phyloP scores from a whole-genome alignment of 768 basidiomycete species.

The Leccinum olivaceopallidum region DNA sequence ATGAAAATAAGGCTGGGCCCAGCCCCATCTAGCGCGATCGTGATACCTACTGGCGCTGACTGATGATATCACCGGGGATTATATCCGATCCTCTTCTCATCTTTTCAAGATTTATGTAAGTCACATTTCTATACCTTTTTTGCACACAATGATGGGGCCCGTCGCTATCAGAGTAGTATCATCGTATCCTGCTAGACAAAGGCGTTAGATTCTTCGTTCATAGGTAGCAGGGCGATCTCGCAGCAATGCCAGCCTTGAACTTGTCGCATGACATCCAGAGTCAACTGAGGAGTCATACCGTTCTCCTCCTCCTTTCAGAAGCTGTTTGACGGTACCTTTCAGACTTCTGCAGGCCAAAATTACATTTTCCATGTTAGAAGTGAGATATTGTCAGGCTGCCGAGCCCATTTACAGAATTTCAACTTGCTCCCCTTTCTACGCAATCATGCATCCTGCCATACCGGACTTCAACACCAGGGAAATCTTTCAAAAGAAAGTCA shows the following conservation, averaged over 20 bases:
- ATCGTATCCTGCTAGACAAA: constrained; percentile 13
- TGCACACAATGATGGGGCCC: not conserved
- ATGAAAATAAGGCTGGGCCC: constrained; percentile 63
- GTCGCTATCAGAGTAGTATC: constrained; percentile 7
- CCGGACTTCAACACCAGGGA: constrained; percentile 39
- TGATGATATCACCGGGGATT: not conserved
- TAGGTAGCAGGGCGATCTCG: not conserved
- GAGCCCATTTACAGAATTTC: no score
- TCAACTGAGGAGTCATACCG: no score
- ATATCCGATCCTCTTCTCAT: constrained; percentile 4
- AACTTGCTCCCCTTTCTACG: not conserved
- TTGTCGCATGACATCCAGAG: no score
- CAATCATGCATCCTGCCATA: not conserved
- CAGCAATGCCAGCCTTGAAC: no score
- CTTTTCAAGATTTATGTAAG: constrained; percentile 1
- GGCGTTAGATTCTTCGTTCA: constrained; percentile 3
- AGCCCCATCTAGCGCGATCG: constrained; percentile 5
- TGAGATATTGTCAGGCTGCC: not conserved
- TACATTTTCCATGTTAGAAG: not conserved
- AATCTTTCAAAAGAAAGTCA: constrained; percentile 30
- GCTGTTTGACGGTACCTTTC: no score
- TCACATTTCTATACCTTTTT: constrained; percentile 1
- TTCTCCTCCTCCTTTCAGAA: no score
- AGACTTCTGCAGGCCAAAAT: no score
- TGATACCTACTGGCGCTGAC: not conserved